Conservation (phyloP, 345 rosid species). For the Brassica nigra region DNA sequence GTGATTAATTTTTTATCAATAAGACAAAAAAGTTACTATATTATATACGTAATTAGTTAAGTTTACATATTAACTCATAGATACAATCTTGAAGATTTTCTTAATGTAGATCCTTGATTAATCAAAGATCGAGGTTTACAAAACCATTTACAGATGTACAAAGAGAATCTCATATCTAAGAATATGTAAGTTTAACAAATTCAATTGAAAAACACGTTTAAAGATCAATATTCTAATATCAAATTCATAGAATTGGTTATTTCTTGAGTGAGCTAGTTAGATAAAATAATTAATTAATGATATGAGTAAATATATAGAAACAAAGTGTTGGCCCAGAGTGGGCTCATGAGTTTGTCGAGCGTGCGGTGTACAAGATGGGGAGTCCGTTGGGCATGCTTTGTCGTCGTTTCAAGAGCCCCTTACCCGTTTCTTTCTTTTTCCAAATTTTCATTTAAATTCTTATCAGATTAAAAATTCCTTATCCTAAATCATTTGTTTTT, state of each 20-base stretch:
- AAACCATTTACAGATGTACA: background rate
- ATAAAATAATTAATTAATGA: background rate
- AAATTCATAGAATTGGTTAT: background rate
- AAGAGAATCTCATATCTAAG: background rate
- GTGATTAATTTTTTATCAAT: background rate
- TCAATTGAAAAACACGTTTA: background rate
- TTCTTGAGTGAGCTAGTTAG: background rate
- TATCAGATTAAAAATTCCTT: constrained; percentile 1
- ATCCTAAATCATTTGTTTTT: constrained; percentile 10
- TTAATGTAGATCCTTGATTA: background rate
- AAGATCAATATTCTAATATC: background rate
- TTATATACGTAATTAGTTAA: background rate
- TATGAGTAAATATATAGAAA: constrained; percentile 1
- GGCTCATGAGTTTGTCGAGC: constrained; percentile 48
- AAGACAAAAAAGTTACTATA: background rate
- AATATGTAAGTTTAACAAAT: background rate
- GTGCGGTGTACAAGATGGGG: constrained; percentile 45
- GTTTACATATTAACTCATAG: background rate
- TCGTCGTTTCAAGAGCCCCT: constrained; percentile 39
- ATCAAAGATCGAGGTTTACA: background rate
- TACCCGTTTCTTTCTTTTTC: constrained; percentile 22
- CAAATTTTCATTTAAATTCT: background rate
- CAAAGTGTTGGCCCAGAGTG: constrained; percentile 39
- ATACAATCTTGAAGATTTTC: background rate
- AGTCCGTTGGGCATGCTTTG: constrained; percentile 50